A percentile compares a stretch with the other conserved stretches of the same genome.
Conservation (phyloP, 495 filamentous ascomycete genomes). For the Aspergillus ostianus region DNA sequence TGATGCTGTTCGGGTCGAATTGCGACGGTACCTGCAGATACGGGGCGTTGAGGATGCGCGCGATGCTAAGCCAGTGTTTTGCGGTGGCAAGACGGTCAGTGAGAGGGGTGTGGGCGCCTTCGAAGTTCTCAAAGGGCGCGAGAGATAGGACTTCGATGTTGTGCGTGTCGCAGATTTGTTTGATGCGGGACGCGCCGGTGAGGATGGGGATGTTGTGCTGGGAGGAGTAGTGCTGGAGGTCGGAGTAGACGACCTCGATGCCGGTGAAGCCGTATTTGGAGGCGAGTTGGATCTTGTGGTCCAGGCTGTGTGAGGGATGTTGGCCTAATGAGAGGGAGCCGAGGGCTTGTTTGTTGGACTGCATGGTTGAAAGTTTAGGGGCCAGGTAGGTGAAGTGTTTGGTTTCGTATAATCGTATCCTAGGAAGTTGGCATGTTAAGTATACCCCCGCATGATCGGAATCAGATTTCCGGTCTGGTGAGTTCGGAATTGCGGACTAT, state of each 20-base stretch:
- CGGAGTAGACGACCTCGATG: conserved; percentile 71
- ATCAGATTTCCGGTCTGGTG: conserved; percentile 6
- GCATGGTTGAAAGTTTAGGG: not conserved
- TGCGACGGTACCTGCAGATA: conserved; percentile 67
- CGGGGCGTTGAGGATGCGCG: conserved; percentile 55
- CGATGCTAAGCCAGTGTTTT: conserved; percentile 64
- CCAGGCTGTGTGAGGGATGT: conserved; percentile 57
- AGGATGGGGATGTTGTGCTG: conserved; percentile 39
- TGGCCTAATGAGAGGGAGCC: conserved; percentile 67
- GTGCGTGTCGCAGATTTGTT: conserved; percentile 47
- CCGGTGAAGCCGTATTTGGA: conserved; percentile 58
- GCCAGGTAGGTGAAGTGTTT: not conserved
- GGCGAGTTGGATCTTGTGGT: conserved; percentile 60
- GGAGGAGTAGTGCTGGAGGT: conserved; percentile 55
- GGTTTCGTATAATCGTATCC: not conserved
- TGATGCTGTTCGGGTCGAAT: conserved; percentile 53
- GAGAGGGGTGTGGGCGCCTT: conserved; percentile 52
- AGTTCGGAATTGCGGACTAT: not conserved
- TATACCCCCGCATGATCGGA: not conserved
- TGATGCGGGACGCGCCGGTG: conserved; percentile 55
- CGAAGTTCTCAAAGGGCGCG: conserved; percentile 74
- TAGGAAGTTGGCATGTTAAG: not conserved
- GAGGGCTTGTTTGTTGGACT: conserved; percentile 47
- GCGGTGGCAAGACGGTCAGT: conserved; percentile 59
- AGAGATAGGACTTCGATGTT: conserved; percentile 59